These are phyloP conservation scores for Mortierella antarctica DNA, from an alignment of 192 early-diverging fungal genomes.

Conservation along the genomic window DNA sequence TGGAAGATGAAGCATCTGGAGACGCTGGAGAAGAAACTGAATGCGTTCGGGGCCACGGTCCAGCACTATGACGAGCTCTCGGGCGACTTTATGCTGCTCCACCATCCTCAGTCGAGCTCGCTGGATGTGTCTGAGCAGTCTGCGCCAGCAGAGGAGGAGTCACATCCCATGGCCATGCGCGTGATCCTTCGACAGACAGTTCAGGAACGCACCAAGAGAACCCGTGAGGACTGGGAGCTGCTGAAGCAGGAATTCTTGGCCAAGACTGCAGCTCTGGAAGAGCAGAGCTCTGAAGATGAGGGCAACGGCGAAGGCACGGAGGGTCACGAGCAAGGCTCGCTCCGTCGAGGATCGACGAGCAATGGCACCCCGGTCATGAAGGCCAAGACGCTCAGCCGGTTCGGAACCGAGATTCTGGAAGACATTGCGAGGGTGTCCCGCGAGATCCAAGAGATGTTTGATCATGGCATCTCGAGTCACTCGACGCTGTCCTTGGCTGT, in stretches of 20 bases:
- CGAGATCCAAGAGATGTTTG: constrained; percentile 47
- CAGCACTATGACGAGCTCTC: constrained; percentile 42
- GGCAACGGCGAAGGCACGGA: neutral
- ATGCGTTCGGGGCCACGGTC: constrained; percentile 25
- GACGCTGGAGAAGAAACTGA: constrained; percentile 31
- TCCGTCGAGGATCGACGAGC: constrained; percentile 12
- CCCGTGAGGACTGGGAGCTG: constrained; percentile 50
- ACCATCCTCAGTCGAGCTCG: constrained; percentile 35
- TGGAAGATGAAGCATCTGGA: constrained; percentile 28
- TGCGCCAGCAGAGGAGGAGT: neutral
- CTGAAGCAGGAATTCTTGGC: constrained; percentile 48
- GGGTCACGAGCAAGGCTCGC: neutral
- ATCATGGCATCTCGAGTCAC: constrained; percentile 20
- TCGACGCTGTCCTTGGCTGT: constrained; percentile 28
- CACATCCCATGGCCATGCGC: constrained; percentile 30
- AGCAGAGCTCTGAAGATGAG: constrained; percentile 13
- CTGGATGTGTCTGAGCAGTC: constrained; percentile 13
- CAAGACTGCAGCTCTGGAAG: constrained; percentile 24
- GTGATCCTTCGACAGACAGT: constrained; percentile 46
- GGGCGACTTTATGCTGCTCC: constrained; percentile 44
- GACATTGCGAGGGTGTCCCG: constrained; percentile 37
- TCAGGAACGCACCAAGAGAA: constrained; percentile 42
- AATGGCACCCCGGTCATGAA: constrained; percentile 15
- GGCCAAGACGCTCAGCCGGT: constrained; percentile 34
- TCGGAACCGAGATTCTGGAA: constrained; percentile 44